phyloP scores from a whole-genome alignment of 140 eudicot genomes.

The Anethum foeniculum region DNA sequence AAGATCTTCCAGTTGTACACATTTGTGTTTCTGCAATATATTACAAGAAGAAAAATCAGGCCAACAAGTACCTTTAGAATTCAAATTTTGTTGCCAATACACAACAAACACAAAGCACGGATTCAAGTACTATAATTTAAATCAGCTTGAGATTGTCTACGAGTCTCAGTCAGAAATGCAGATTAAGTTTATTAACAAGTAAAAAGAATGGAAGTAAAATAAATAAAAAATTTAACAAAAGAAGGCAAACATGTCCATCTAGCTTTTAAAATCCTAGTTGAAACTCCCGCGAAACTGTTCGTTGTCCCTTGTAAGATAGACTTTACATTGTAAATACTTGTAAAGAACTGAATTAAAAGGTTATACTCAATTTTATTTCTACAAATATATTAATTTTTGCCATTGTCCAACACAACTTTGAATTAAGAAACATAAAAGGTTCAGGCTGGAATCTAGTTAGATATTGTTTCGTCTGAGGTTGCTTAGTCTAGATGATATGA shows the following conservation, averaged over 20 bases:
- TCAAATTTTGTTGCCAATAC: not conserved
- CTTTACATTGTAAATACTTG: not conserved
- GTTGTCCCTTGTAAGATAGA: not conserved
- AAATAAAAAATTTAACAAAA: not conserved
- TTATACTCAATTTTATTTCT: not conserved
- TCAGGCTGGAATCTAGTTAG: not conserved
- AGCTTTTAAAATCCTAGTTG: not conserved
- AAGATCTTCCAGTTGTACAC: conserved; percentile 92
- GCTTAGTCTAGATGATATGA: not conserved
- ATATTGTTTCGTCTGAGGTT: not conserved
- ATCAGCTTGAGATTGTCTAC: not conserved
- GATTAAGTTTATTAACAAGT: not conserved
- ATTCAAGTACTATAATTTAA: not conserved
- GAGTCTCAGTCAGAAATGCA: not conserved
- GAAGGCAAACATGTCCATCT: not conserved
- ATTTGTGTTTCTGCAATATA: conserved; percentile 75
- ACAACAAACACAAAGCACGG: not conserved
- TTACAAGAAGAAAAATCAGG: not conserved
- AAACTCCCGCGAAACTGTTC: not conserved
- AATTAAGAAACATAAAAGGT: not conserved
- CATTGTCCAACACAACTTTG: not conserved
- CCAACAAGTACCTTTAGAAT: not conserved
- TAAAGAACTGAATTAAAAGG: not conserved
- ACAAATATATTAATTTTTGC: not conserved
- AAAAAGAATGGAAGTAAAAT: not conserved